Evolutionary conservation across 1,284 basidiomycete genomes (phyloP).

Genomic region (Pyrrhoderma lamaoense): DNA sequence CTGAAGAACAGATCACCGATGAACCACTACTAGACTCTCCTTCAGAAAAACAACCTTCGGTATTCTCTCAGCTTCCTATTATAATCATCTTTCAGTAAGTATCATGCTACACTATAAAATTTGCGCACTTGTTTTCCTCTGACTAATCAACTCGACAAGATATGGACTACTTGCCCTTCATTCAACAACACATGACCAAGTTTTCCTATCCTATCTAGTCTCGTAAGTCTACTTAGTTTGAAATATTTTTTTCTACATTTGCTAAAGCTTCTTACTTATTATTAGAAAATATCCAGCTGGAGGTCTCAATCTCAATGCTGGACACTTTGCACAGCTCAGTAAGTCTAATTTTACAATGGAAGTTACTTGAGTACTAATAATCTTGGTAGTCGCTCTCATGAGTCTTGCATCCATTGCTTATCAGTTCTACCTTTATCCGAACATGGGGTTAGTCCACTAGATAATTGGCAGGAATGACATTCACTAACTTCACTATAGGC

Average conservation of each 20-base stretch:
- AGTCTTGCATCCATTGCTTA: constrained; percentile 76
- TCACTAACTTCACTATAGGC: constrained; percentile 27
- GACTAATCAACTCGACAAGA: background rate
- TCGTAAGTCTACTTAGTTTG: constrained; percentile 44
- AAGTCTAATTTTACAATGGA: constrained; percentile 22
- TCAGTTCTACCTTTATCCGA: constrained; percentile 81
- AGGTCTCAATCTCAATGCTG: constrained; percentile 69
- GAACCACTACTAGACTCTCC: constrained; percentile 27
- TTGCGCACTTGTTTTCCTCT: background rate
- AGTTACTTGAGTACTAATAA: constrained; percentile 19
- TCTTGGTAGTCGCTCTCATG: constrained; percentile 64
- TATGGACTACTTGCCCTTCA: constrained; percentile 75
- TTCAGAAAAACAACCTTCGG: constrained; percentile 48
- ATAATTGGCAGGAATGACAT: background rate
- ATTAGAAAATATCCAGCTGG: constrained; percentile 60
- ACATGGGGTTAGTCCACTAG: constrained; percentile 42
- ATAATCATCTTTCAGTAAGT: constrained; percentile 57
- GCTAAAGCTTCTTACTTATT: constrained; percentile 10
- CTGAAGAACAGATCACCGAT: constrained; percentile 18
- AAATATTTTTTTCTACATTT: constrained; percentile 3
- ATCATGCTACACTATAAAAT: too few species aligned
- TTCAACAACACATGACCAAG: constrained; percentile 78
- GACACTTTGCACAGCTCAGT: constrained; percentile 80
- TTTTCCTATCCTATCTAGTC: constrained; percentile 77
- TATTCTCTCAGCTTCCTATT: constrained; percentile 59